phyloP scores from a whole-genome alignment of 2,329 filamentous ascomycete species.

The Colletotrichum graminicola region DNA sequence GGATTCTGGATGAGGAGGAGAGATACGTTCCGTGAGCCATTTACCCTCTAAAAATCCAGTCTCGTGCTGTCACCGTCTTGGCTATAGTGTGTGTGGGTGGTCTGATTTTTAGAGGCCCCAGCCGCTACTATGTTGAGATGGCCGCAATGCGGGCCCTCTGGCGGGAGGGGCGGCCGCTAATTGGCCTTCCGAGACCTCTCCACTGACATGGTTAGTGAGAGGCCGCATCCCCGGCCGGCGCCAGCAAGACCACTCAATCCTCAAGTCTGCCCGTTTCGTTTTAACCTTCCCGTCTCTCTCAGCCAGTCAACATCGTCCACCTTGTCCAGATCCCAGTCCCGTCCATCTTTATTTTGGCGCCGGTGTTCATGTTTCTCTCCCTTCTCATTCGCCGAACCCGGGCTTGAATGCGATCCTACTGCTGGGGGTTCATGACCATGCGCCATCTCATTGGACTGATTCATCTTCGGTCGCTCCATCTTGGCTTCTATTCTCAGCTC shows the following conservation, averaged over 20 bases:
- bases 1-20: too few relatives aligned
- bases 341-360: conserved; percentile 37
- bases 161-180: conserved; percentile 20
- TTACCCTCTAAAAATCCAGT: neutral
- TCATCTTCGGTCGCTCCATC: conserved; percentile 17
- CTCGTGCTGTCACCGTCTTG: conserved; percentile 25
- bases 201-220: neutral
- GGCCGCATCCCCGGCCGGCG: conserved; percentile 37
- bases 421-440: conserved; percentile 2
- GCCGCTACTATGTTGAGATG: conserved; percentile 4
- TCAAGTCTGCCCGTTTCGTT: conserved; percentile 18
- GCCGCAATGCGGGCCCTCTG: neutral
- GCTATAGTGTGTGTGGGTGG: neutral
- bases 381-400: conserved; percentile 9
- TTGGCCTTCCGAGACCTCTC: conserved; percentile 7
- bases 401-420: conserved; percentile 19
- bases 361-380: neutral
- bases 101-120: conserved; percentile 36
- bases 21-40: too few relatives aligned
- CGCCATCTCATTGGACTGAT: conserved; percentile 30
- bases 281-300: conserved; percentile 15
- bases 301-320: conserved; percentile 14
- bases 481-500: conserved; percentile 34
- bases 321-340: neutral
- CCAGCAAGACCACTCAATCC: conserved; percentile 39